phyloP scores from a whole-genome alignment of 1,139 yeast genomes.

The Scheffersomyces illinoinensis region DNA sequence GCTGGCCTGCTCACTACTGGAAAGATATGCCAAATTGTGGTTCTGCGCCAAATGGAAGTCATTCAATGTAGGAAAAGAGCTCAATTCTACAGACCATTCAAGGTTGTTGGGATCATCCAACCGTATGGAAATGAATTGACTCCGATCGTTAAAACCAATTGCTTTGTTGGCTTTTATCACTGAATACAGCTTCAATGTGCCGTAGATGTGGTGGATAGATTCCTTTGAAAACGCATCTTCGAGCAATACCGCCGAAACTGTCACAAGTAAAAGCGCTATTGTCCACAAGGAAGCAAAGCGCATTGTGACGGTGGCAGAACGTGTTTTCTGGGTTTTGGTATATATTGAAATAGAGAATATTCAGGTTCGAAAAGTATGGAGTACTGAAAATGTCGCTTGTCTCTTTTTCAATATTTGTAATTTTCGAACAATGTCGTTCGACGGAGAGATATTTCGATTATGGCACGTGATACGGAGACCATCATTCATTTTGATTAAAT shows the following conservation, averaged over 20 bases:
- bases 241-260: conserved; percentile 24
- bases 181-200: conserved; percentile 13
- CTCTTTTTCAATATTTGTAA: neutral
- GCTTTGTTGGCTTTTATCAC: conserved; percentile 19
- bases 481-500: neutral
- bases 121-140: conserved; percentile 27
- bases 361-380: neutral
- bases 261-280: conserved; percentile 2
- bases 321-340: neutral
- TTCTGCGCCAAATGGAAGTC: conserved; percentile 9
- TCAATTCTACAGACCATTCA: conserved; percentile 21
- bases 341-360: neutral
- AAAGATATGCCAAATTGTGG: conserved; percentile 14
- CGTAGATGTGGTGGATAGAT: conserved; percentile 25
- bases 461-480: neutral
- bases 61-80: conserved; percentile 9
- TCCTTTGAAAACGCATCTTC: conserved; percentile 43
- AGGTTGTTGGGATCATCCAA: conserved; percentile 6
- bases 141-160: conserved; percentile 26
- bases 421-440: neutral
- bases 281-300: conserved; percentile 1
- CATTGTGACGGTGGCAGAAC: neutral
- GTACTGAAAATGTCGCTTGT: neutral
- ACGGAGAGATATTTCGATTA: neutral
- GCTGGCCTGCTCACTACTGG: conserved; percentile 8